Evolutionary conservation across 2,329 filamentous ascomycete genomes (phyloP).

Genomic region (Salinomyces thailandicus): DNA sequence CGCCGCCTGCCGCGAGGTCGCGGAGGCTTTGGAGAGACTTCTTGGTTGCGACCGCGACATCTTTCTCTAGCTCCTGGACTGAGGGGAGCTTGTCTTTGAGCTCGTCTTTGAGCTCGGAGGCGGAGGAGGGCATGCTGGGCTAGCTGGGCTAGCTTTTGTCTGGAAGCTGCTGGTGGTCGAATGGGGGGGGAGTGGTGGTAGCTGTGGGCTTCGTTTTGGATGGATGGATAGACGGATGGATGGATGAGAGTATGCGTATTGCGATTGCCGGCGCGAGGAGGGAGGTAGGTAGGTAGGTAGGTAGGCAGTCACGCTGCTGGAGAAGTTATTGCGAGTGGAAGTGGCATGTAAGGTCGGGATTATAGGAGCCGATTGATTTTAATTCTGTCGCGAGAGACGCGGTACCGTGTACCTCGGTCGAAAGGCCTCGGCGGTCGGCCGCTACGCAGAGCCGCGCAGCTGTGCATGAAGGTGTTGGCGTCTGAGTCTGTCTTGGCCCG

Average conservation of each 20-base stretch:
- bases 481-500: too few relatives aligned
- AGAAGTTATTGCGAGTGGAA: background rate
- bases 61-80: slow-evolving; percentile 40
- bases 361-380: background rate
- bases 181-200: too few relatives aligned
- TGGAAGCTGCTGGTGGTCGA: too few relatives aligned
- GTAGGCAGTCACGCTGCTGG: background rate
- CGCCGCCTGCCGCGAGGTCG: slow-evolving; percentile 79
- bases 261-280: too few relatives aligned
- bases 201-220: background rate
- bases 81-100: slow-evolving; percentile 8
- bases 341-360: background rate
- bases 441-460: background rate
- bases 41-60: slow-evolving; percentile 42
- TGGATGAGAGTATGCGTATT: too few relatives aligned
- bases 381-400: background rate
- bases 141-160: too few relatives aligned
- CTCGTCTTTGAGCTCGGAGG: background rate
- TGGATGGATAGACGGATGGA: too few relatives aligned
- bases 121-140: too few relatives aligned
- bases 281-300: background rate
- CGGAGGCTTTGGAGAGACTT: slow-evolving; percentile 56
- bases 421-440: background rate
- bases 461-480: too few relatives aligned
- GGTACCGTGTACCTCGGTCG: background rate